A percentile compares a stretch with the other conserved stretches of the same genome.
These are phyloP conservation scores for Penicillium psychrofluorescens DNA, from an alignment of 495 filamentous ascomycete species.

Conservation along the genomic window DNA sequence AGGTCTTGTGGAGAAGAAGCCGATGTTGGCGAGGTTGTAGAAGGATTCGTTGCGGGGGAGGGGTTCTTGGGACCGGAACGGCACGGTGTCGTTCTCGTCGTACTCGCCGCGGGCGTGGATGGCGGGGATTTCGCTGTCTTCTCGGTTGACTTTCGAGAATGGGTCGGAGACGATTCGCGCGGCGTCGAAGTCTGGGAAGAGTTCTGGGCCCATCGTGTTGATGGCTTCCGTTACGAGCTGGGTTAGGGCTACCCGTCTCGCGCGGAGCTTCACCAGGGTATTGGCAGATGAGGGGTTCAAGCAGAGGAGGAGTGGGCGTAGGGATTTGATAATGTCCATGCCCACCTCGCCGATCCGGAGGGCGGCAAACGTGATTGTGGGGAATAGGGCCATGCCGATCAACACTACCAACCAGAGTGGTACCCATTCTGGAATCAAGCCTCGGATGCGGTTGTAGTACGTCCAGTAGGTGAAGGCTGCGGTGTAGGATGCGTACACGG, in stretches of 20 bases:
- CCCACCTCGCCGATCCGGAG: conserved; percentile 93
- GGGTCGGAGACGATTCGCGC: conserved; percentile 67
- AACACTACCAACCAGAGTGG: conserved; percentile 72
- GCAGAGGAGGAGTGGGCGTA: conserved; percentile 82
- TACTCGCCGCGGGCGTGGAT: too few relatives aligned
- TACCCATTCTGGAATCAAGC: conserved; percentile 69
- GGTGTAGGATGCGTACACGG: conserved; percentile 78
- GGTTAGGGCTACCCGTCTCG: conserved; percentile 63
- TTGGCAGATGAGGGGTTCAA: conserved; percentile 80
- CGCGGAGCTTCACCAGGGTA: conserved; percentile 70
- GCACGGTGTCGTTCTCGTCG: too few relatives aligned
- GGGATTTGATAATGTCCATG: conserved; percentile 96
- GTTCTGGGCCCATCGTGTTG: conserved; percentile 90
- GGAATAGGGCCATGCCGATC: conserved; percentile 71
- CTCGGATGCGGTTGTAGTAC: conserved; percentile 71
- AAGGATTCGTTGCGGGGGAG: conserved; percentile 90
- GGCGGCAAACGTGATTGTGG: conserved; percentile 83
- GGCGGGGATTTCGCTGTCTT: conserved; percentile 9
- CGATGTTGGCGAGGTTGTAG: conserved; percentile 75
- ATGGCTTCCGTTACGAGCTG: conserved; percentile 84
- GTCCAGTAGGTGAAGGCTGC: conserved; percentile 68
- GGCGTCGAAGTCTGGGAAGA: conserved; percentile 93
- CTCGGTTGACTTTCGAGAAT: conserved; percentile 34
- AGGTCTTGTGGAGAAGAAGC: conserved; percentile 82
- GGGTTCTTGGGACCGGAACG: conserved; percentile 23